phyloP scores from a whole-genome alignment of 2,329 filamentous ascomycete species.

The Alternaria gaisen region DNA sequence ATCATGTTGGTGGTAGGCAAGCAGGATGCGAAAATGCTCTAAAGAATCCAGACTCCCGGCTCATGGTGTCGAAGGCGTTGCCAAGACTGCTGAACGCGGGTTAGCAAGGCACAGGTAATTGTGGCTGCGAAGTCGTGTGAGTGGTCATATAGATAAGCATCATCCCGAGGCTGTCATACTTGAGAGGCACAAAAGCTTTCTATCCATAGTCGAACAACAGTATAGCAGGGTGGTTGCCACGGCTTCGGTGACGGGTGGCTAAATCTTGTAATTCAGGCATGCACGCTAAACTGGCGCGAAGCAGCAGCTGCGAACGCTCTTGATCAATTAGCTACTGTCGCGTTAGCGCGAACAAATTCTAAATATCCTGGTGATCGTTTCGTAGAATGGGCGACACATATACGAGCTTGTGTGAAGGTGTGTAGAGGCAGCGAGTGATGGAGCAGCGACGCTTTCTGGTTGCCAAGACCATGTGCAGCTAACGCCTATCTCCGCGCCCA shows the following conservation, averaged over 20 bases:
- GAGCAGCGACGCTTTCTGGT: not conserved
- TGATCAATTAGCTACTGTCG: not conserved
- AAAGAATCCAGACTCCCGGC: conserved; percentile 15
- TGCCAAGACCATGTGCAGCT: conserved; percentile 13
- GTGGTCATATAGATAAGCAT: not conserved
- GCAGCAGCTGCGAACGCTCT: not conserved
- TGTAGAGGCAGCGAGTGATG: not conserved
- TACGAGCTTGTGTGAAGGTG: not conserved
- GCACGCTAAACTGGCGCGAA: not conserved
- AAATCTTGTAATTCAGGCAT: not conserved
- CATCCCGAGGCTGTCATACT: not conserved
- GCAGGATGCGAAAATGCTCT: not conserved
- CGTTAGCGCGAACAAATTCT: not conserved
- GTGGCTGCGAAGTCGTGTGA: not conserved
- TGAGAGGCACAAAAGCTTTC: not conserved
- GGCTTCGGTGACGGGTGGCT: not conserved
- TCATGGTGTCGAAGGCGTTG: conserved; percentile 15
- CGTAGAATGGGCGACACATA: no score
- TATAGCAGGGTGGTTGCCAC: not conserved
- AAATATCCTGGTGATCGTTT: not conserved
- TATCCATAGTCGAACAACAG: not conserved
- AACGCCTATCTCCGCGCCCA: conserved; percentile 20
- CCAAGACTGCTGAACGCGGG: conserved; percentile 11
- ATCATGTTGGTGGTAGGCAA: not conserved
- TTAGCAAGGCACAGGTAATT: conserved; percentile 6